Conservation (phyloP, 352 stramenopile species). For the Phytophthora agathidicida region DNA sequence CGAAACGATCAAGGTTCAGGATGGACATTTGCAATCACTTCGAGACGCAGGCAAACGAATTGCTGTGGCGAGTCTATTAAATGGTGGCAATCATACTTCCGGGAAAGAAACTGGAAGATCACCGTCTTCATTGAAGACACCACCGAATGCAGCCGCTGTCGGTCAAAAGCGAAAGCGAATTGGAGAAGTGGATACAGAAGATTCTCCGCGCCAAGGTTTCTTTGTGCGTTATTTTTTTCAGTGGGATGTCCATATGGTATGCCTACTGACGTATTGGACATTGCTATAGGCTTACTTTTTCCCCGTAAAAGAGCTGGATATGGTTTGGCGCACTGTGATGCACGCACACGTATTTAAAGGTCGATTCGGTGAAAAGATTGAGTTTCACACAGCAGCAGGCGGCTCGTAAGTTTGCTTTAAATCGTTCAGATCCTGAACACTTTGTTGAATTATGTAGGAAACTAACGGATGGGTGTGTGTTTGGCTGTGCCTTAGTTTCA, state of each 20-base stretch:
- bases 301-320: slow-evolving; percentile 56
- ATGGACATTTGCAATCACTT: background rate
- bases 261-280: background rate
- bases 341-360: slow-evolving; percentile 66
- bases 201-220: slow-evolving; percentile 24
- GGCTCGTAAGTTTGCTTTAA: slow-evolving; percentile 45
- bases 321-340: slow-evolving; percentile 68
- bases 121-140: slow-evolving; percentile 19
- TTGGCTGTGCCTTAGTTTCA: slow-evolving; percentile 40
- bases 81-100: slow-evolving; percentile 24
- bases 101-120: slow-evolving; percentile 9
- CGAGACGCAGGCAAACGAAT: slow-evolving; percentile 3
- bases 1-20: background rate
- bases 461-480: background rate
- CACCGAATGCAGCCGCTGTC: slow-evolving; percentile 10
- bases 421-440: no score
- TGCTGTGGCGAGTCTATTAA: slow-evolving; percentile 36
- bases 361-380: slow-evolving; percentile 64
- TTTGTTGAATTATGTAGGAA: background rate
- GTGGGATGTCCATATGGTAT: background rate
- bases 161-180: slow-evolving; percentile 41
- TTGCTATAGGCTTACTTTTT: slow-evolving; percentile 59
- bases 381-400: slow-evolving; percentile 63
- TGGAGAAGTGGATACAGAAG: slow-evolving; percentile 2
- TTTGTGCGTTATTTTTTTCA: slow-evolving; percentile 34